Evolutionary conservation across 805 yeast species (phyloP), one percentile per base, ranked within the genome.

Genomic region (Cyberlindnera americana): DNA sequence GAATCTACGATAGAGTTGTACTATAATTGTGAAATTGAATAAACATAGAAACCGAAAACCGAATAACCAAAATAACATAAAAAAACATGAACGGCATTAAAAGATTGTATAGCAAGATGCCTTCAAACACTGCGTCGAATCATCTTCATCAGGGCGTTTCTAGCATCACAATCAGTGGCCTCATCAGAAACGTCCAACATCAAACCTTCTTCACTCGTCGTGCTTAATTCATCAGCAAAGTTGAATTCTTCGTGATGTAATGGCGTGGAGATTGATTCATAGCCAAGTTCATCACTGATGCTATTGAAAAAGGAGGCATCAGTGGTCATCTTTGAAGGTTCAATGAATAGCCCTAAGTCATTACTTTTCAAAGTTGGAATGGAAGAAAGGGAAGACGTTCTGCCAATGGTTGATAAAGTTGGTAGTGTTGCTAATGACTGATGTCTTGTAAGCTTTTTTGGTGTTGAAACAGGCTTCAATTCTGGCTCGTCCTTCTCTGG

Each of bases 121-220:
- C 19, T 18, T 46, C 37, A 53, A 13, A 50, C 43, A 35, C 55
- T 53, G 13, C 54, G 56, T 39, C 60, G 56, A 27, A 56, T 43
- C 51, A 53, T 49, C 35, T 53, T 53, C 21, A 56, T 47, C 43
- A 56, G 37, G 3, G 61, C 61, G 13, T 37, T 55, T 52, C 61
- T 56, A 9, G 61, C 61, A 41, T 56, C 61, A 40, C 29, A 46
- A n/a, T 33, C 48, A 29, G 38, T 33, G 17, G 22, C 37, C 4
- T 54, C 57, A 30, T 48, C 52, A 19, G 41, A 38, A 8, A 52
- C 59, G 31, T 48, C 53, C 5, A 41, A 31, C 37, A 36, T 23
- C 18, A 33, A 14, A 7, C 39, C 49, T 5, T 40, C 43, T 19
- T 44, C 49, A 21, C 45, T 44, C n/a, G 40, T 37, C 15, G 38